phyloP scores from a whole-genome alignment of 1,139 yeast species.

The Yamadazyma oceani region DNA sequence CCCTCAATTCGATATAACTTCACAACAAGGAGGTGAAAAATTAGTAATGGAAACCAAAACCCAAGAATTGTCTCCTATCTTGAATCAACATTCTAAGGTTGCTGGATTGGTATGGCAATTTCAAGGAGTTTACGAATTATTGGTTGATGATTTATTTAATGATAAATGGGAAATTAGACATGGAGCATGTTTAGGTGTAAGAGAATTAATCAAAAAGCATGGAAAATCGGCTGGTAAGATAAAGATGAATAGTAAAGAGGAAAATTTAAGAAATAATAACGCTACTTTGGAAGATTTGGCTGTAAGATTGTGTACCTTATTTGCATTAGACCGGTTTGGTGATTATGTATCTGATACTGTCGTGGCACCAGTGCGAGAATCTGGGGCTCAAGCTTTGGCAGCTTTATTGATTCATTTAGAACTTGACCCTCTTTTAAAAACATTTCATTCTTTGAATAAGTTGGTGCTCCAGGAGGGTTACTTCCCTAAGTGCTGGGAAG shows the following conservation, averaged over 20 bases:
- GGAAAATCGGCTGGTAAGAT: conserved; percentile 87
- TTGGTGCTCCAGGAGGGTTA: conserved; percentile 68
- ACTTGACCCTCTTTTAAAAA: conserved; percentile 51
- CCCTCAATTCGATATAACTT: conserved; percentile 58
- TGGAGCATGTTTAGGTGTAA: conserved; percentile 90
- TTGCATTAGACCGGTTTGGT: conserved; percentile 93
- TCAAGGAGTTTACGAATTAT: conserved; percentile 91
- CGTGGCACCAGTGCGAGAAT: conserved; percentile 96
- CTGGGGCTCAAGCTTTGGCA: conserved; percentile 93
- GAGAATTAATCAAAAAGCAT: conserved; percentile 83
- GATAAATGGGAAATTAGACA: conserved; percentile 95
- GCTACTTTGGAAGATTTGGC: conserved; percentile 85
- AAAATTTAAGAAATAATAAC: conserved; percentile 65
- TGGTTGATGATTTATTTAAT: conserved; percentile 77
- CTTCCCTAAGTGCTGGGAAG: conserved; percentile 73
- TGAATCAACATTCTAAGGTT: conserved; percentile 74
- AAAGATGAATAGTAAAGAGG: conserved; percentile 55
- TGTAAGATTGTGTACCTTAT: conserved; percentile 79
- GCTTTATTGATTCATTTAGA: conserved; percentile 75
- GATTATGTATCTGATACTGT: conserved; percentile 98
- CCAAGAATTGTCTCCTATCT: conserved; percentile 65
- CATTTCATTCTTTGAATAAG: conserved; percentile 65
- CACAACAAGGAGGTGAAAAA: conserved; percentile 79
- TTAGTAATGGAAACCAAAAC: conserved; percentile 80
- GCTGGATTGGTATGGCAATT: conserved; percentile 90